Evolutionary conservation across 129 eudicot species (phyloP).

Genomic region (Pseudognaphalium luteoalbum): DNA sequence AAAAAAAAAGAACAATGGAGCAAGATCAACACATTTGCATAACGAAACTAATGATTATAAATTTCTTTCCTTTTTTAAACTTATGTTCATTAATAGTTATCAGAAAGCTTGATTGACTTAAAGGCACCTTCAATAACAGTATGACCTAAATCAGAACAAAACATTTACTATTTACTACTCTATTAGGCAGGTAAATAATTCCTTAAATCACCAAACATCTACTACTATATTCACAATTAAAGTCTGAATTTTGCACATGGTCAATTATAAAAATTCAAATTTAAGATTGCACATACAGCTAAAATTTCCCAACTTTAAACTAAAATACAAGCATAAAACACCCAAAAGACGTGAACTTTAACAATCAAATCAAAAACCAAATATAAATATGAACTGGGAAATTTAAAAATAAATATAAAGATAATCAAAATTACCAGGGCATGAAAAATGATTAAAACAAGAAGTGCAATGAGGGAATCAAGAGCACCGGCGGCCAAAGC

Average conservation of each 20-base stretch:
- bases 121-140: neutral
- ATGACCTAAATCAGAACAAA: conserved; percentile 19
- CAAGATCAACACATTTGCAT: neutral
- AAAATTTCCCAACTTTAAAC: neutral
- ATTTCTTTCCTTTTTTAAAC: conserved; percentile 23
- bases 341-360: neutral
- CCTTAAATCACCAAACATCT: conserved; percentile 33
- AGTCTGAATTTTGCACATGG: neutral
- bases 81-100: conserved; percentile 17
- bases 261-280: neutral
- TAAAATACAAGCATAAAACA: conserved; percentile 7
- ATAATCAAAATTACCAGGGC: conserved; percentile 42
- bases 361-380: neutral
- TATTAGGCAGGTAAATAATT: conserved; percentile 1
- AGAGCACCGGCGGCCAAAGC: conserved; percentile 69
- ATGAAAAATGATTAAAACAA: conserved; percentile 69
- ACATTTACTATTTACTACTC: neutral
- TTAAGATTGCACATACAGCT: conserved; percentile 7
- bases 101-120: neutral
- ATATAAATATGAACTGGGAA: conserved; percentile 5
- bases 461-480: conserved; percentile 60
- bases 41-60: neutral
- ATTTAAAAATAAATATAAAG: neutral
- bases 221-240: neutral
- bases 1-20: neutral